phyloP scores from a whole-genome alignment of 306 rosid species.

The Lagenaria siceraria region DNA sequence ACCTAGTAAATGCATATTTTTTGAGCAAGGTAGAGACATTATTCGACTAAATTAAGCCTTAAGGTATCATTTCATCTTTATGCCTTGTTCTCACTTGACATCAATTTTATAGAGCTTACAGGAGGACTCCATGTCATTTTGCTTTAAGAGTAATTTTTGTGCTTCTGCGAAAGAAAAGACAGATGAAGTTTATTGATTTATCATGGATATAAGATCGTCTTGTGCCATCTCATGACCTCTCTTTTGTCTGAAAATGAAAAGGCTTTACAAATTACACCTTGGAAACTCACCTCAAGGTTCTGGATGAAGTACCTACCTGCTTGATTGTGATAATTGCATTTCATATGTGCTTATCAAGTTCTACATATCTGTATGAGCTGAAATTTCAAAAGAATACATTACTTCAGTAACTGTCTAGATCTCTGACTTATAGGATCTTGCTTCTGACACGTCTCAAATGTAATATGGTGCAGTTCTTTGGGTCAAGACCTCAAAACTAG shows the following conservation, averaged over 20 bases:
- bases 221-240: too few relatives aligned
- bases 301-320: not conserved
- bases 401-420: not conserved
- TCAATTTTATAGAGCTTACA: not conserved
- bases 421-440: not conserved
- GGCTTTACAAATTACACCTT: not conserved
- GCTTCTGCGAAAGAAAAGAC: not conserved
- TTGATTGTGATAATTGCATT: not conserved
- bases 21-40: not conserved
- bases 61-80: not conserved
- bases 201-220: not conserved
- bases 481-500: slow-evolving; percentile 20
- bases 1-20: not conserved
- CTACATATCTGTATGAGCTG: not conserved
- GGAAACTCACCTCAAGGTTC: not conserved
- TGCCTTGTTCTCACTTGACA: not conserved
- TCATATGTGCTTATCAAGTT: not conserved
- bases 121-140: not conserved
- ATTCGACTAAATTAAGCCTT: not conserved
- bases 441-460: not conserved
- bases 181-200: not conserved
- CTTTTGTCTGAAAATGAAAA: not conserved
- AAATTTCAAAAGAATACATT: not conserved
- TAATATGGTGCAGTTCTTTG: slow-evolving; percentile 6
- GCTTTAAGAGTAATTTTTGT: not conserved